Conservation (phyloP, 371 early-diverging fungal genomes). For the Syncephalis plumigaleata region DNA sequence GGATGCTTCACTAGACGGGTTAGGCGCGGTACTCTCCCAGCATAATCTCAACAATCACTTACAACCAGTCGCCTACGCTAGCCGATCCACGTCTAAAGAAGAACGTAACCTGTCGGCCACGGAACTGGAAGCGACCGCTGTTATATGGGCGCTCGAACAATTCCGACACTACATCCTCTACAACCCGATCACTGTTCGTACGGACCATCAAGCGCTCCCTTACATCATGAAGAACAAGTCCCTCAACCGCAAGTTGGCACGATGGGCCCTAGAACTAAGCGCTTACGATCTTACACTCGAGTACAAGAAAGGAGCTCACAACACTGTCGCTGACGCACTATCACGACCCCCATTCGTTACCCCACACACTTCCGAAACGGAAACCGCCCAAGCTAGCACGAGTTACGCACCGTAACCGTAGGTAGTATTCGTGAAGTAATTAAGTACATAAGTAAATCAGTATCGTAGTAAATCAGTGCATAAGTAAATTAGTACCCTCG, state of each 20-base stretch:
- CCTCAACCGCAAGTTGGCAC: neutral
- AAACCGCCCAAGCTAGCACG: too few relatives aligned
- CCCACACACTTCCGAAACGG: too few relatives aligned
- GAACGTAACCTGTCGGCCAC: conserved; percentile 11
- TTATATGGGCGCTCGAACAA: conserved; percentile 4
- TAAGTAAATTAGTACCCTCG: too few relatives aligned
- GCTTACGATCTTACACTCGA: neutral
- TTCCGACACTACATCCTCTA: conserved; percentile 9
- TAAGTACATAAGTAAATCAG: too few relatives aligned
- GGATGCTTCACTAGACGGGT: neutral
- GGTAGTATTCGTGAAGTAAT: too few relatives aligned
- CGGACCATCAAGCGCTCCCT: conserved; percentile 7
- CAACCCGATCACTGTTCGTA: conserved; percentile 3
- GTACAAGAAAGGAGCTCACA: neutral
- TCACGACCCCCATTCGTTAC: neutral
- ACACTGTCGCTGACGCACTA: conserved; percentile 3
- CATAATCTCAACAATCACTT: neutral
- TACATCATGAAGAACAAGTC: conserved; percentile 2
- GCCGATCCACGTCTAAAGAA: conserved; percentile 6
- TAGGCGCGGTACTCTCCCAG: conserved; percentile 1
- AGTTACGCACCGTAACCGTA: too few relatives aligned
- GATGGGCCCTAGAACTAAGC: conserved; percentile 4
- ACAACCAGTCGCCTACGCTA: conserved; percentile 9
- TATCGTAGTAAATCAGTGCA: too few relatives aligned
- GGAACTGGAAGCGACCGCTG: conserved; percentile 10